Conservation (phyloP, 192 early-diverging fungal species). For the Paraglomus occultum region DNA sequence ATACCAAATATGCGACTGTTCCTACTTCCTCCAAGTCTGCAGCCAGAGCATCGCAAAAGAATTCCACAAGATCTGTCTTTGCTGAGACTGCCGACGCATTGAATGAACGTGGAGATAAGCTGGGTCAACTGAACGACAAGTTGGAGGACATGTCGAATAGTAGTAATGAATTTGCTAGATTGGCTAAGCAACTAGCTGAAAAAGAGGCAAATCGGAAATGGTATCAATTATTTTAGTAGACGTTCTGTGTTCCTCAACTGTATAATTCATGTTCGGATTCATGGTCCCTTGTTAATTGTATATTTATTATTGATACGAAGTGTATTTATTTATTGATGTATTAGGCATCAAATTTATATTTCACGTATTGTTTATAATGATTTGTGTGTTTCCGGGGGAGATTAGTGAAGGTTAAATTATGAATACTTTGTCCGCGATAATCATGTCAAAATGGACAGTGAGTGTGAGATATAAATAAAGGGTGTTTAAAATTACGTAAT, state of each 20-base stretch:
- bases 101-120: constrained; percentile 66
- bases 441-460: too few species aligned
- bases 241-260: not conserved
- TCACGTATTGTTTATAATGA: too few species aligned
- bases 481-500: too few species aligned
- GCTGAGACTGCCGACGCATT: constrained; percentile 37
- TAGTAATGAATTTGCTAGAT: constrained; percentile 53
- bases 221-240: constrained; percentile 44
- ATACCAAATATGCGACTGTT: not conserved
- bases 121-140: constrained; percentile 56
- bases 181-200: constrained; percentile 58
- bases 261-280: not conserved
- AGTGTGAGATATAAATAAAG: too few species aligned
- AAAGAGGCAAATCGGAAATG: constrained; percentile 66
- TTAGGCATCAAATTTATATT: too few species aligned
- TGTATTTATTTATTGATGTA: too few species aligned
- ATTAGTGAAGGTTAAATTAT: too few species aligned
- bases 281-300: too few species aligned
- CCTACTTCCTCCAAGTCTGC: not conserved
- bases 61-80: constrained; percentile 12
- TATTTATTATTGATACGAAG: too few species aligned
- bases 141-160: constrained; percentile 55
- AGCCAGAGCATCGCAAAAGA: not conserved
- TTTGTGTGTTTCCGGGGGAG: too few species aligned
- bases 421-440: too few species aligned